Percentiles rank a stretch among this genome's conserved stretches.
phyloP scores from a whole-genome alignment of 768 basidiomycete species.

The Tricholoma terreum region DNA sequence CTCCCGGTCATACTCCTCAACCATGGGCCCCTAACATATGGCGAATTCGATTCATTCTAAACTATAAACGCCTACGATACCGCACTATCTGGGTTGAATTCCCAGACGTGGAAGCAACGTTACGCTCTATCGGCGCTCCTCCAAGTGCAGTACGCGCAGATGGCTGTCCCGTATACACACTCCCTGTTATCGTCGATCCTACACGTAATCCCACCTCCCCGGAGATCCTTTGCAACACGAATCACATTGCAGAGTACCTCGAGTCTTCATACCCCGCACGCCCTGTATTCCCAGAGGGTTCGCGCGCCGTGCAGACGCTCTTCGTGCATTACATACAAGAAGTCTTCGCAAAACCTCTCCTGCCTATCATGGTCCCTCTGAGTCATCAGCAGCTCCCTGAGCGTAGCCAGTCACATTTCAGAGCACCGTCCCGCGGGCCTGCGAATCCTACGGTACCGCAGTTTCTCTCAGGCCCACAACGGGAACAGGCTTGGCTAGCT shows the following conservation, averaged over 20 bases:
- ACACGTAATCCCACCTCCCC: constrained; percentile 43
- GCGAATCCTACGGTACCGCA: constrained; percentile 9
- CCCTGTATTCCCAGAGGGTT: constrained; percentile 67
- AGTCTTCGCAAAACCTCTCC: constrained; percentile 59
- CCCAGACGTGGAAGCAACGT: constrained; percentile 59
- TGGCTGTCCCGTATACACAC: constrained; percentile 60
- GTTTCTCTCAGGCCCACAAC: constrained; percentile 37
- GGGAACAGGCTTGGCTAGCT: constrained; percentile 62
- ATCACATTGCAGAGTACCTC: constrained; percentile 69
- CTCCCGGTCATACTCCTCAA: constrained; percentile 55
- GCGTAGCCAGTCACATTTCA: constrained; percentile 52
- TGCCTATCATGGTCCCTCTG: constrained; percentile 68
- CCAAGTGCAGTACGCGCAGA: constrained; percentile 53
- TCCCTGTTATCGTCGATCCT: constrained; percentile 68
- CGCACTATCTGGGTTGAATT: constrained; percentile 71
- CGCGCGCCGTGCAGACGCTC: constrained; percentile 62
- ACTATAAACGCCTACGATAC: constrained; percentile 71
- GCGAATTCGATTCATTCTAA: constrained; percentile 72
- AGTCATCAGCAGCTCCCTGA: constrained; percentile 60
- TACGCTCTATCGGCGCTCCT: constrained; percentile 57
- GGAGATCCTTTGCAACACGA: constrained; percentile 54
- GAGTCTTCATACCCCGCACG: constrained; percentile 66
- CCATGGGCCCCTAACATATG: constrained; percentile 80
- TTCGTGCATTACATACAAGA: constrained; percentile 73
- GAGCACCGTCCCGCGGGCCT: constrained; percentile 14